Conservation (phyloP, 805 yeast species). For the Starmerella floris region DNA sequence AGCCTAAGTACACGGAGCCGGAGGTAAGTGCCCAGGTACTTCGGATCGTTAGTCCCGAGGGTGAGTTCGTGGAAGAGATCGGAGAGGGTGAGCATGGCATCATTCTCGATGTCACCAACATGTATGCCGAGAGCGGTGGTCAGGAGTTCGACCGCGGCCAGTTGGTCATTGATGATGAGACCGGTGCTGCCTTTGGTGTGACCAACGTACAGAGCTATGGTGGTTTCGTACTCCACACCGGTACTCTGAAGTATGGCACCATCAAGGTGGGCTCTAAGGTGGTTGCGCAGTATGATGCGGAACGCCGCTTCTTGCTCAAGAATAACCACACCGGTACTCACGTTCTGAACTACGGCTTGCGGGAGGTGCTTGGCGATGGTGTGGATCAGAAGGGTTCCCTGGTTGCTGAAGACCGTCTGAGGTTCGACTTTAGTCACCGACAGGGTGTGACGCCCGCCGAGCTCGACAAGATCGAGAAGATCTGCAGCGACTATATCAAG, state of each 20-base stretch:
- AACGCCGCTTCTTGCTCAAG: slow-evolving; percentile 91
- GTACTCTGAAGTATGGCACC: slow-evolving; percentile 63
- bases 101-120: slow-evolving; percentile 76
- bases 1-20: slow-evolving; percentile 51
- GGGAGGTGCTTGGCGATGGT: slow-evolving; percentile 72
- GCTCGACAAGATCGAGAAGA: slow-evolving; percentile 58
- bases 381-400: slow-evolving; percentile 95
- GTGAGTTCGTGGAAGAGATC: slow-evolving; percentile 38
- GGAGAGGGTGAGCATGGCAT: slow-evolving; percentile 51
- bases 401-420: slow-evolving; percentile 85
- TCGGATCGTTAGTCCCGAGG: slow-evolving; percentile 49
- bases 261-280: slow-evolving; percentile 55
- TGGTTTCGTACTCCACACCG: slow-evolving; percentile 93
- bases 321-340: slow-evolving; percentile 99
- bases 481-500: slow-evolving; percentile 59
- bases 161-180: slow-evolving; percentile 72
- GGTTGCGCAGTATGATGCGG: slow-evolving; percentile 78
- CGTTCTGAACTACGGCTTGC: slow-evolving; percentile 74
- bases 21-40: slow-evolving; percentile 57
- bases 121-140: slow-evolving; percentile 99
- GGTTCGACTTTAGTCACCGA: slow-evolving; percentile 94
- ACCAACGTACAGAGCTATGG: slow-evolving; percentile 84
- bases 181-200: slow-evolving; percentile 72
- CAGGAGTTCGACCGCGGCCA: slow-evolving; percentile 94
- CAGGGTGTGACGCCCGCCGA: slow-evolving; percentile 64